Conservation (phyloP, 2,329 filamentous ascomycete species). For the Aspergillus puulaauensis region DNA sequence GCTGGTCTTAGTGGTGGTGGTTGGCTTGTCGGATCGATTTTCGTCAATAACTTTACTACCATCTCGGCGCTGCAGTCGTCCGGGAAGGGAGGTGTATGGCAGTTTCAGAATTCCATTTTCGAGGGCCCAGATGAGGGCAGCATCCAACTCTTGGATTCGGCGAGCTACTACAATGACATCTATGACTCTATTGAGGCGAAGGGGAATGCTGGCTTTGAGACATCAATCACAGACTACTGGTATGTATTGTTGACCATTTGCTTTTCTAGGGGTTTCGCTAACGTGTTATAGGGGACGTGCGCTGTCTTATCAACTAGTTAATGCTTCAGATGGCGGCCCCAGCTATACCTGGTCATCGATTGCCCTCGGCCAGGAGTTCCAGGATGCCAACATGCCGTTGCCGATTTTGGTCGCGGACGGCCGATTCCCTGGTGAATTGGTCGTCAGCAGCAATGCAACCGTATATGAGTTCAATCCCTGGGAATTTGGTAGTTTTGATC, state of each 20-base stretch:
- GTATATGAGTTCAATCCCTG: slow-evolving; percentile 77
- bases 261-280: neutral
- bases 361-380: slow-evolving; percentile 62
- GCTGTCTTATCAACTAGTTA: slow-evolving; percentile 81
- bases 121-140: slow-evolving; percentile 52
- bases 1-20: slow-evolving; percentile 77
- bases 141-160: slow-evolving; percentile 46
- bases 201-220: slow-evolving; percentile 61
- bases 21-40: slow-evolving; percentile 81
- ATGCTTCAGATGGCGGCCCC: slow-evolving; percentile 71
- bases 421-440: slow-evolving; percentile 59
- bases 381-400: slow-evolving; percentile 64
- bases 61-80: slow-evolving; percentile 55
- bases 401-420: slow-evolving; percentile 72
- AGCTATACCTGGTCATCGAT: slow-evolving; percentile 82
- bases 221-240: slow-evolving; percentile 82
- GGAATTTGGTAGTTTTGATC: slow-evolving; percentile 76
- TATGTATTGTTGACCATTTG: neutral
- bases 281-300: slow-evolving; percentile 58
- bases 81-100: slow-evolving; percentile 52
- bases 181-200: slow-evolving; percentile 61
- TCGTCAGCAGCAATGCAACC: slow-evolving; percentile 70
- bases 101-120: slow-evolving; percentile 62
- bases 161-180: slow-evolving; percentile 63
- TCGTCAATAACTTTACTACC: slow-evolving; percentile 72